phyloP scores from a whole-genome alignment of 2,329 filamentous ascomycete species.

The Kalaharituber pfeilii region DNA sequence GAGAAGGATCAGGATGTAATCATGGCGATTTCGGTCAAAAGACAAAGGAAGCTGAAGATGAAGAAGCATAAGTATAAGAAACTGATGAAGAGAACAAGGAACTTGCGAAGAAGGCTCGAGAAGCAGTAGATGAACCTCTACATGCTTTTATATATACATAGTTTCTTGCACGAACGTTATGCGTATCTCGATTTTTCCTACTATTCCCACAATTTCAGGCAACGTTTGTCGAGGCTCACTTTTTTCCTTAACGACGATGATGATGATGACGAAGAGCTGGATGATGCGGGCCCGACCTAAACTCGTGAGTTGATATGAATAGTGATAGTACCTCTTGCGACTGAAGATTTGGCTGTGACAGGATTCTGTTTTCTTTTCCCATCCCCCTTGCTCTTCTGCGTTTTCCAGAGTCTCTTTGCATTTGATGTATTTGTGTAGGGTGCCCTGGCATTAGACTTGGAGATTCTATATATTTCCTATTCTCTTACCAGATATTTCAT shows the following conservation, averaged over 20 bases:
- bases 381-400: too few relatives aligned
- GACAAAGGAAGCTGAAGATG: slow-evolving; percentile 92
- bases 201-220: background rate
- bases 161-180: background rate
- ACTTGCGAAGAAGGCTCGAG: slow-evolving; percentile 69
- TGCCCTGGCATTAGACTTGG: too few relatives aligned
- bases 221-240: background rate
- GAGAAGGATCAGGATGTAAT: slow-evolving; percentile 32
- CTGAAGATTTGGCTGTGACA: too few relatives aligned
- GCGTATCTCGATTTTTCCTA: background rate
- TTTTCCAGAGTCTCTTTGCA: too few relatives aligned
- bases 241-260: background rate
- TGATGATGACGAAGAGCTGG: background rate
- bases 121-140: slow-evolving; percentile 26
- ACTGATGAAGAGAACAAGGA: slow-evolving; percentile 81
- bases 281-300: background rate
- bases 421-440: too few relatives aligned
- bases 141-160: background rate
- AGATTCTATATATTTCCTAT: background rate
- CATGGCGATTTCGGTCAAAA: slow-evolving; percentile 74
- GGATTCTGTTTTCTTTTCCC: too few relatives aligned
- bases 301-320: too few relatives aligned
- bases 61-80: slow-evolving; percentile 99
- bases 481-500: background rate
- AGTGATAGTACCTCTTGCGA: too few relatives aligned